Percentiles rank a stretch among this genome's conserved stretches.
These are phyloP conservation scores for Rubia peregrina DNA, from an alignment of 305 asterid genomes.

Conservation along the genomic window DNA sequence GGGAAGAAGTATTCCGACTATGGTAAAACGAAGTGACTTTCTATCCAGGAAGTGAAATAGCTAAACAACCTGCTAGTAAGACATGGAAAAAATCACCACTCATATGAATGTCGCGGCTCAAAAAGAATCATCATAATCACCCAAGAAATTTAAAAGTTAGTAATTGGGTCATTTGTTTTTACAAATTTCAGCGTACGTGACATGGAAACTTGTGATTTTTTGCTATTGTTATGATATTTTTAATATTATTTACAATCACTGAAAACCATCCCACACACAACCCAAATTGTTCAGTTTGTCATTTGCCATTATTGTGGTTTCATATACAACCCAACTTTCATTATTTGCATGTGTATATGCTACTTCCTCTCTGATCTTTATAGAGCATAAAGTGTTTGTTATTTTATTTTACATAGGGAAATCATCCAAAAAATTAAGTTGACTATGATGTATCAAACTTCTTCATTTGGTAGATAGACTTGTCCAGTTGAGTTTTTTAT, in stretches of 20 bases:
- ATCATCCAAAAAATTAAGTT: no score
- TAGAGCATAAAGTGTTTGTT: no score
- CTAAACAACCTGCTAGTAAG: not conserved
- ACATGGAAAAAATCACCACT: not conserved
- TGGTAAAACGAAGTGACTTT: slow-evolving; percentile 14
- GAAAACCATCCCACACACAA: no score
- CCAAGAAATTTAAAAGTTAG: slow-evolving; percentile 7
- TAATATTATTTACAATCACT: not conserved
- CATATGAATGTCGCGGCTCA: not conserved
- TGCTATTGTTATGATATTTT: not conserved
- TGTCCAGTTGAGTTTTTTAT: no score
- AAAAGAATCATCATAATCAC: not conserved
- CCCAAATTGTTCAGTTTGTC: no score
- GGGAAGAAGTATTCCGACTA: slow-evolving; percentile 1
- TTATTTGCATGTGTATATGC: no score
- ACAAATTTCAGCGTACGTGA: not conserved
- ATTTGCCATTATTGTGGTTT: no score
- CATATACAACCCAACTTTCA: no score
- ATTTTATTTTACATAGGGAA: no score
- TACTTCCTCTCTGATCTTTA: no score
- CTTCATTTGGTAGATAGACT: no score
- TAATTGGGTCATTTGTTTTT: not conserved
- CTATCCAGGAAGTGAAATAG: slow-evolving; percentile 9
- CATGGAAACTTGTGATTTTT: not conserved
- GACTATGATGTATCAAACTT: no score